These are phyloP conservation scores for Globisporangium echinulatum DNA, from an alignment of 352 stramenopile genomes.

Conservation along the genomic window DNA sequence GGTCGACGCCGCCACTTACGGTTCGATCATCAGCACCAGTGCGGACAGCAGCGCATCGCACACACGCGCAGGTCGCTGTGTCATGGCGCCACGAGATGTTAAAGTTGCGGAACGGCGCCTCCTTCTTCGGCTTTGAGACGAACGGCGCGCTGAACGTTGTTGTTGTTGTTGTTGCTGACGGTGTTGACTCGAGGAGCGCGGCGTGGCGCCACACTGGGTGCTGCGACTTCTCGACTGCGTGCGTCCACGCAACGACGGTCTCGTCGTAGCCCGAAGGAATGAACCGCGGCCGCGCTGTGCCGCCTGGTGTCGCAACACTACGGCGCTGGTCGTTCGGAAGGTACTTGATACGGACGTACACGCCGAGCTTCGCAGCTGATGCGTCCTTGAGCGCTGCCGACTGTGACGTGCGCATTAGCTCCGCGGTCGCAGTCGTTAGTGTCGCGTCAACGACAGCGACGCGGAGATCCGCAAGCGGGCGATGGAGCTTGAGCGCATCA, in stretches of 20 bases:
- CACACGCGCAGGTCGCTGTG: conserved; percentile 34
- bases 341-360: conserved; percentile 76
- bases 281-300: conserved; percentile 32
- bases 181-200: conserved; percentile 5
- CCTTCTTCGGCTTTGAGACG: conserved; percentile 49
- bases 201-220: conserved; percentile 23
- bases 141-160: conserved; percentile 20
- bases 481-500: conserved; percentile 68
- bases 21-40: too few relatives aligned
- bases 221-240: conserved; percentile 61
- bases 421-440: conserved; percentile 44
- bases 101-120: conserved; percentile 68
- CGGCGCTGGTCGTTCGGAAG: conserved; percentile 67
- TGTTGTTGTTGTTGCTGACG: conserved; percentile 12
- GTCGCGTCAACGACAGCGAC: conserved; percentile 71
- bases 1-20: conserved; percentile 42
- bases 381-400: conserved; percentile 52
- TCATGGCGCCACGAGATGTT: conserved; percentile 76
- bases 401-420: conserved; percentile 53
- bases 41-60: conserved; percentile 22
- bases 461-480: conserved; percentile 58
- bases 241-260: conserved; percentile 65
- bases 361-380: conserved; percentile 48
- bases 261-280: conserved; percentile 62
- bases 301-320: conserved; percentile 15